Base-by-base conservation (phyloP, 257 asterid genomes). In the Nicotiana obtusifolia region DNA sequence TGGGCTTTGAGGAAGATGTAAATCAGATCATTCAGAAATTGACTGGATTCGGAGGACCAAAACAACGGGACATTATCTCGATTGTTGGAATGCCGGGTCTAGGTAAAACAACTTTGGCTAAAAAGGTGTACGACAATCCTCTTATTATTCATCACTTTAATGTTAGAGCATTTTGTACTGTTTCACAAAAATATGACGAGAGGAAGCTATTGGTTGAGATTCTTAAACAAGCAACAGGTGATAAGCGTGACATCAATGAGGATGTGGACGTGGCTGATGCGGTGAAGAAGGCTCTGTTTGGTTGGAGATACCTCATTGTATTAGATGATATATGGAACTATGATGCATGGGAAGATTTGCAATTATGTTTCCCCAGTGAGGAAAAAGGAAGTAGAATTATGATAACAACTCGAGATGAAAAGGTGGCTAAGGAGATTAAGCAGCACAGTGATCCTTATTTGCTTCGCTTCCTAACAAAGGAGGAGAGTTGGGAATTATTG, bases 81-180 rank as follows among this genome's bases (percentile, higher is more conserved):
- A 81, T 81, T 68, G 54, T 81, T 15, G 80, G 80, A 53, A 81
- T 81, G 84, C 80, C 67, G 1, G 60, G 80, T 20, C 76, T 66
- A 47, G 84, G 84, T 5, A 81, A 81, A 60, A 81, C 79, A 5
- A 54, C 84, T 14, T 33, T 68, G 49, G 61, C 71, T 6, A 54
- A 30, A 30, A 81, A 67, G 59, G 24, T 67, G 77, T 80, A 80
- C 75, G 30, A 26, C 73, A 9, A 35, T 64, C 77, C 22, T 4
- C 24, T 7, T 44, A 1, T 80, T 15, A n/a, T 2, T 11, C 16
- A 6, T 16, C 16, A 65, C 59, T 80, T 80, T 80, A 7, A 37
- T 5, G 60, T 8, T 30, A 44, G 44, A 6, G 66, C 65, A 5
- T 80, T 44, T 16, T 49, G 53, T 64, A 10, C 24, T 49, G 47